These are phyloP conservation scores for Lactifluus piperatus DNA, from an alignment of 768 basidiomycete genomes.

Conservation along the genomic window DNA sequence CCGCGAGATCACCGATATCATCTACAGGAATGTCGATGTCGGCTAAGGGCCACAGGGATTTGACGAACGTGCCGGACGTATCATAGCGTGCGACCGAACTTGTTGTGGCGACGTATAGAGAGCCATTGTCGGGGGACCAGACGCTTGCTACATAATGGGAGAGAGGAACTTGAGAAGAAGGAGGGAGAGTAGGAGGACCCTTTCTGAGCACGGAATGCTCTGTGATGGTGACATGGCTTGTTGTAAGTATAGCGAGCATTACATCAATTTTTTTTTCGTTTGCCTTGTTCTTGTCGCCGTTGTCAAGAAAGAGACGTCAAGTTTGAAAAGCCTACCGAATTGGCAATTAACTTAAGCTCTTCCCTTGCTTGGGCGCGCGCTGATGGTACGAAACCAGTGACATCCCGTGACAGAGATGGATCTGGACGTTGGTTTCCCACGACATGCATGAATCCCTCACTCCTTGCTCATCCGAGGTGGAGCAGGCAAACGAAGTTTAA, in stretches of 20 bases:
- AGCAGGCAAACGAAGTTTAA: too few relatives aligned
- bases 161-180: constrained; percentile 9
- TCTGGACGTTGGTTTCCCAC: too few relatives aligned
- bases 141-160: constrained; percentile 35
- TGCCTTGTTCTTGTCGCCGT: neutral
- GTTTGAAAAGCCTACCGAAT: neutral
- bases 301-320: neutral
- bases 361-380: too few relatives aligned
- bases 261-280: neutral
- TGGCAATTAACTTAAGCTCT: neutral
- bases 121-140: constrained; percentile 52
- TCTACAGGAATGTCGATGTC: constrained; percentile 28
- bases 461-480: too few relatives aligned
- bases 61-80: constrained; percentile 35
- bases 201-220: constrained; percentile 42
- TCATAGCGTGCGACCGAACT: constrained; percentile 47
- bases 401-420: too few relatives aligned
- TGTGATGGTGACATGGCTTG: constrained; percentile 38
- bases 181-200: constrained; percentile 32
- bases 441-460: too few relatives aligned
- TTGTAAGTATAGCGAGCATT: constrained; percentile 51
- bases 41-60: constrained; percentile 33
- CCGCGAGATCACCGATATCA: constrained; percentile 26
- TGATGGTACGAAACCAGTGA: too few relatives aligned
- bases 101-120: constrained; percentile 45